Evolutionary conservation across 2,329 filamentous ascomycete genomes (phyloP).

Genomic region (Chaetomiaceae sp.): DNA sequence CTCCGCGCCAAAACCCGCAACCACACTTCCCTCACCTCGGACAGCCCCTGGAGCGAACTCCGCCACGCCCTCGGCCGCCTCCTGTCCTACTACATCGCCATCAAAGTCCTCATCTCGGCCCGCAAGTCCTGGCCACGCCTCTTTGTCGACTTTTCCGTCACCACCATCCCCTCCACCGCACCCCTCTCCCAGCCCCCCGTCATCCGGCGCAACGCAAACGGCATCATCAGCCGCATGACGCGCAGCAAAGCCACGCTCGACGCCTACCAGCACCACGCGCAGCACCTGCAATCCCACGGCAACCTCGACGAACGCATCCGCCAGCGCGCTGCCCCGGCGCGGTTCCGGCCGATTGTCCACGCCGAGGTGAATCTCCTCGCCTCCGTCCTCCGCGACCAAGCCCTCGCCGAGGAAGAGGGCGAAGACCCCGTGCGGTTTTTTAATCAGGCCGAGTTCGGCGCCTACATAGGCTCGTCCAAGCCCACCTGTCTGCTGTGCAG

Average conservation of each 20-base stretch:
- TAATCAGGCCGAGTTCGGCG: slow-evolving; percentile 27
- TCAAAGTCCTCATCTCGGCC: slow-evolving; percentile 24
- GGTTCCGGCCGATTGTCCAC: slow-evolving; percentile 34
- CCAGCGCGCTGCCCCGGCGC: background rate
- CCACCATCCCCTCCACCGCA: slow-evolving; percentile 27
- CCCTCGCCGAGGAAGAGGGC: background rate
- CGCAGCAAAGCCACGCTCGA: background rate
- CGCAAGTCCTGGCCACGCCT: slow-evolving; percentile 29
- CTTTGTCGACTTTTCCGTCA: slow-evolving; percentile 31
- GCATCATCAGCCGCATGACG: slow-evolving; percentile 21
- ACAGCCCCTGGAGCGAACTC: slow-evolving; percentile 26
- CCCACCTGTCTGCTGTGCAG: slow-evolving; percentile 38
- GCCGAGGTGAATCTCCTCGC: slow-evolving; percentile 33
- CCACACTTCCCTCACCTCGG: background rate
- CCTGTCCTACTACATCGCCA: slow-evolving; percentile 28
- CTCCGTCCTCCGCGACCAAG: slow-evolving; percentile 24
- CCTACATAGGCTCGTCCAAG: slow-evolving; percentile 39
- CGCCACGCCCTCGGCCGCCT: slow-evolving; percentile 29
- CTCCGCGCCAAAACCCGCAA: slow-evolving; percentile 18
- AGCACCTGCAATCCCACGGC: background rate
- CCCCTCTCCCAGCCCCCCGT: slow-evolving; percentile 1
- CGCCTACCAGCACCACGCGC: background rate
- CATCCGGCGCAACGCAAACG: slow-evolving; percentile 13
- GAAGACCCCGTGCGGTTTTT: slow-evolving; percentile 29
- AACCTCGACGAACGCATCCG: slow-evolving; percentile 11